A percentile compares a stretch with the other conserved stretches of the same genome.
These are phyloP conservation scores for Cladosporium sp. DNA, from an alignment of 2,329 filamentous ascomycete genomes.

Conservation along the genomic window DNA sequence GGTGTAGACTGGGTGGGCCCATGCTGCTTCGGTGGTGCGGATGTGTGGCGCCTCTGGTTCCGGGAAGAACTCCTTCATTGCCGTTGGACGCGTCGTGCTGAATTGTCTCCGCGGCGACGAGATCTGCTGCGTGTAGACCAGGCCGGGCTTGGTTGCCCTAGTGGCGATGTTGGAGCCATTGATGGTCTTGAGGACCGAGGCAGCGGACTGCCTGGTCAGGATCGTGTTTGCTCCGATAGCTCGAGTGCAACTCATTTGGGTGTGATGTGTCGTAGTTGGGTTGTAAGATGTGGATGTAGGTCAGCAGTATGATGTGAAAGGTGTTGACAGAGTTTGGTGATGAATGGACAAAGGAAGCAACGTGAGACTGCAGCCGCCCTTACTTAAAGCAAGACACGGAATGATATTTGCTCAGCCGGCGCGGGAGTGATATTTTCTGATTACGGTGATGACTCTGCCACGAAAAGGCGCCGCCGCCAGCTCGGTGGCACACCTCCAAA, in stretches of 20 bases:
- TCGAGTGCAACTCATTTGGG: conserved; percentile 25
- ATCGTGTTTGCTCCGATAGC: conserved; percentile 21
- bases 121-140: conserved; percentile 27
- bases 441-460: conserved; percentile 4
- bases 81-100: conserved; percentile 31
- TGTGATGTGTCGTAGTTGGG: conserved; percentile 2
- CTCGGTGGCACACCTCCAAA: too few species aligned
- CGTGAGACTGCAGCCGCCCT: neutral
- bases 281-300: neutral
- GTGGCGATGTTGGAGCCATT: conserved; percentile 24
- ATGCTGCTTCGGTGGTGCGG: conserved; percentile 41
- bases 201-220: conserved; percentile 32
- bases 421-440: neutral
- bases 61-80: conserved; percentile 43
- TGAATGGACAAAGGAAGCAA: conserved; percentile 3
- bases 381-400: conserved; percentile 2
- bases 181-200: conserved; percentile 33
- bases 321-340: neutral
- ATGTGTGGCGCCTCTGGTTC: conserved; percentile 39
- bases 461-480: conserved; percentile 1
- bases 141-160: conserved; percentile 27
- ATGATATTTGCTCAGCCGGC: conserved; percentile 2
- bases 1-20: conserved; percentile 56
- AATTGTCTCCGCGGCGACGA: conserved; percentile 31
- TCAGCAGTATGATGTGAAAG: neutral